A percentile compares a stretch with the other conserved stretches of the same genome.
Conservation (phyloP, 179 eudicot species). For the Gypsophila paniculata region DNA sequence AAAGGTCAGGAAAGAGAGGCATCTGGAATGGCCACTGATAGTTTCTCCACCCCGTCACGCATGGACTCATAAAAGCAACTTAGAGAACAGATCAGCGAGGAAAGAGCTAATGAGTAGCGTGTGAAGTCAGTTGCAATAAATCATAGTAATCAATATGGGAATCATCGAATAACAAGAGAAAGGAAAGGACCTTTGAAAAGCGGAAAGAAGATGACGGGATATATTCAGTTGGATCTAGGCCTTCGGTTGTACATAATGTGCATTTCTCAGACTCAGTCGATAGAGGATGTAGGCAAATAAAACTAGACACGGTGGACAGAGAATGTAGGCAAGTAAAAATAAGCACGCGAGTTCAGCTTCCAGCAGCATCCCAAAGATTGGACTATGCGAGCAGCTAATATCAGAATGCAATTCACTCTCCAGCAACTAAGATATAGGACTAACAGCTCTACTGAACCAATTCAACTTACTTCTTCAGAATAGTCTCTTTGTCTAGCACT, state of each 20-base stretch:
- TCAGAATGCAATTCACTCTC: conserved; percentile 3
- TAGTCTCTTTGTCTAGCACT: not conserved
- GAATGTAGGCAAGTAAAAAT: not conserved
- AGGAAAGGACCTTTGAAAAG: not conserved
- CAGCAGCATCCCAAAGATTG: not conserved
- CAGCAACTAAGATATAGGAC: not conserved
- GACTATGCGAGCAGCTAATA: not conserved
- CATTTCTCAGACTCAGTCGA: conserved; percentile 10
- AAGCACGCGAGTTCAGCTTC: not conserved
- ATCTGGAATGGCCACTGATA: conserved; percentile 48
- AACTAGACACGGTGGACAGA: not conserved
- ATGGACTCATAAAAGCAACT: conserved; percentile 41
- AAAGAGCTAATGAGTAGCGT: conserved; percentile 45
- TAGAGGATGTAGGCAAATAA: conserved; percentile 9
- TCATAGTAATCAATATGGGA: not conserved
- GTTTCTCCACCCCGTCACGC: conserved; percentile 47
- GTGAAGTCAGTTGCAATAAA: conserved; percentile 17
- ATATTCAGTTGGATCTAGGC: conserved; percentile 4
- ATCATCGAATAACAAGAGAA: not conserved
- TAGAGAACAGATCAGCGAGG: conserved; percentile 23
- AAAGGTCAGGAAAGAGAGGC: conserved; percentile 39
- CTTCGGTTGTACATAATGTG: conserved; percentile 20
- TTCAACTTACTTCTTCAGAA: not conserved
- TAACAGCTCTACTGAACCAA: not conserved
- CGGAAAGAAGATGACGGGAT: not conserved